Evolutionary conservation across 768 basidiomycete species (phyloP), one percentile per base, ranked within the genome.

Genomic region (Kwoniella botswanensis): DNA sequence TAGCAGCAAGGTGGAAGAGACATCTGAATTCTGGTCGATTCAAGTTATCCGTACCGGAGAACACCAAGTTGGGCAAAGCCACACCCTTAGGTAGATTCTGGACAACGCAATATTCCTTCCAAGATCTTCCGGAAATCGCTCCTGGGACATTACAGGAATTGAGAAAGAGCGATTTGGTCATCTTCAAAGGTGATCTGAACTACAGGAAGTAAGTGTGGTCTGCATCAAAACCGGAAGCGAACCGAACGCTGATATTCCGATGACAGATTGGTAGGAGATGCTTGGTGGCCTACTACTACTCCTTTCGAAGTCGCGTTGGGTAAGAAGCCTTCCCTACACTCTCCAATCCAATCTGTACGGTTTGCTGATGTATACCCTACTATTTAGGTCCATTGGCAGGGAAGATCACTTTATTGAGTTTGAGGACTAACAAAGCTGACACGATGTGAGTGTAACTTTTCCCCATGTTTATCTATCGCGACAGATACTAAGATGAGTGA

Each of bases 381-480:
- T 18, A 9, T n/a, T 11, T 61, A 90, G 93, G 94, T 4, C 92
- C 92, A 2, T 84, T 98, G 11, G 88, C 89, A 0, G 91, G 92
- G 1, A 85, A 89, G 10, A 92, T 96, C 84, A 91, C 92, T 0
- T 80, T 97, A 9, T 84, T 98, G 26, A 93, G 92, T 78, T 84
- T 98, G 69, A 88, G 96, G 18, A 98, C 96, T 0, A 93, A 91
- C 86, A 99, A 99, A 83, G 96, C 96, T 0, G 94, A 98, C 79
- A 94, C 97, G 2, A 91, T 90, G 80, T 83, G 63, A 67, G 82
- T 77, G 13, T 53, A 50, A 42, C 12, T 61, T 26, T 29, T 46
- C 22, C 12, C 29, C 24, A 18, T 15, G 21, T 29, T 17, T 67
- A 15, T 26, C 57, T 17, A n/a, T 21, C 43, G 64, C 58, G 60